phyloP scores from a whole-genome alignment of 2,329 filamentous ascomycete genomes.

The Fusarium incarnatum region DNA sequence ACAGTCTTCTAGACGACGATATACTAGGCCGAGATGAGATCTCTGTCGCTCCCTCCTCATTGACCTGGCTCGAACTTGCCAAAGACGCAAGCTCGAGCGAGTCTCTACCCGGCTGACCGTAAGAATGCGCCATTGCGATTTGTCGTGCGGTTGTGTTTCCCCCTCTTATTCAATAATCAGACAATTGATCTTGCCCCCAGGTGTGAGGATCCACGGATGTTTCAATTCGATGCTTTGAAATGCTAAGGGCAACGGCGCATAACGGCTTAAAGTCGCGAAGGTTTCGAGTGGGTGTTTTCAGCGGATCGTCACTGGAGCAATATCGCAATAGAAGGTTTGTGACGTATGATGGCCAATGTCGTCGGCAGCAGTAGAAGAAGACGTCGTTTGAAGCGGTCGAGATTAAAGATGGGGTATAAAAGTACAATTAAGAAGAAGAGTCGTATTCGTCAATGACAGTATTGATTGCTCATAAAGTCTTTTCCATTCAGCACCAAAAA shows the following conservation, averaged over 20 bases:
- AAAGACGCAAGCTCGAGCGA: slow-evolving; percentile 96
- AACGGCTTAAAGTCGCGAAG: slow-evolving; percentile 28
- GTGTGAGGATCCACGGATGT: slow-evolving; percentile 15
- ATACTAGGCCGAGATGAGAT: slow-evolving; percentile 85
- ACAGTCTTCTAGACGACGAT: slow-evolving; percentile 91
- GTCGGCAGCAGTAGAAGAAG: slow-evolving; percentile 6
- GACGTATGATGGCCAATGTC: slow-evolving; percentile 18
- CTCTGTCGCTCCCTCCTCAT: slow-evolving; percentile 69
- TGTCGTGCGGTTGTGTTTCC: slow-evolving; percentile 5
- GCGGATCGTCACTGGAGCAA: slow-evolving; percentile 17
- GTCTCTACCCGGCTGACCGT: slow-evolving; percentile 73
- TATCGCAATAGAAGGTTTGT: slow-evolving; percentile 19
- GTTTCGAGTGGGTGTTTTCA: slow-evolving; percentile 1
- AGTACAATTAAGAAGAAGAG: slow-evolving; percentile 13
- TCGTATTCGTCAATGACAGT: slow-evolving; percentile 24
- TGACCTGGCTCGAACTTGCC: slow-evolving; percentile 76
- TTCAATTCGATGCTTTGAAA: slow-evolving; percentile 26
- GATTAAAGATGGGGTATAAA: slow-evolving; percentile 35
- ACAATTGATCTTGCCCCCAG: slow-evolving; percentile 16
- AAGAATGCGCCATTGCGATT: slow-evolving; percentile 57
- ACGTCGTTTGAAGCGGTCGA: slow-evolving; percentile 11
- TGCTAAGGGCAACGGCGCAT: slow-evolving; percentile 46
- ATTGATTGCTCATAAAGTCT: slow-evolving; percentile 28
- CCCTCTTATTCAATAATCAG: slow-evolving; percentile 10
- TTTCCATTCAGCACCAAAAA: slow-evolving; percentile 39